Base-by-base conservation (phyloP, 306 rosid genomes). In the Chamaecrista fasciculata region DNA sequence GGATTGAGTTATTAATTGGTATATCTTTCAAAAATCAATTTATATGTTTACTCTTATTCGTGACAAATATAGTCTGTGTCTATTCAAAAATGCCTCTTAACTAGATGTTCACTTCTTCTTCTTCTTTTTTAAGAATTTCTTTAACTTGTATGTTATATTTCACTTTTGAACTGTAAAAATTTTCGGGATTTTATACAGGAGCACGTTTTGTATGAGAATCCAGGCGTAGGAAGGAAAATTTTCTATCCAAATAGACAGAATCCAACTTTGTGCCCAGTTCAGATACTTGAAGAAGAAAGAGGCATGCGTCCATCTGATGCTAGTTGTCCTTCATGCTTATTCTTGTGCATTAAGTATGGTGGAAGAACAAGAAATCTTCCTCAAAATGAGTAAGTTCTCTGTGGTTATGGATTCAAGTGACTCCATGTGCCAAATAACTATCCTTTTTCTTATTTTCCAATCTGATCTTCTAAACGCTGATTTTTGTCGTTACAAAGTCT, bases 311-410 rank as follows among this genome's bases (percentile, higher is more conserved):
- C 96, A 47, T 87, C 80, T 11, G 96, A 87, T 82, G 63, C 80
- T 46, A 78, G 74, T 67, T 89, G 96, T 60, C 97, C 95, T 68
- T 92, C 97, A 44, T 82, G 83, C 83, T 79, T 92, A 62, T 92
- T 92, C 86, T 83, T 92, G 77, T 92, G 97, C 68, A 92, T 92
- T 55, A 92, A 92, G 79, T 92, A 92, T 64, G 96, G 97, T 60
- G 97, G 97, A 80, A 89, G 96, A 63, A 92, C 97, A 50, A 87
- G 97, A 76, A 92, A 92, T 70, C 84, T 87, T 71, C 97, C 97
- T 37, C 97, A 87, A 75, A 89, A 92, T 76, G 95, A 92, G 97
- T 92, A 81, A 81, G 97, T 46, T 70, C 28, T 61, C 6, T 42
- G 47, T 34, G 19, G 49, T 56, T 39, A 46, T 55, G 24, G 29